phyloP scores from a whole-genome alignment of 2,329 filamentous ascomycete genomes.

The Berkeleyomyces basicola region DNA sequence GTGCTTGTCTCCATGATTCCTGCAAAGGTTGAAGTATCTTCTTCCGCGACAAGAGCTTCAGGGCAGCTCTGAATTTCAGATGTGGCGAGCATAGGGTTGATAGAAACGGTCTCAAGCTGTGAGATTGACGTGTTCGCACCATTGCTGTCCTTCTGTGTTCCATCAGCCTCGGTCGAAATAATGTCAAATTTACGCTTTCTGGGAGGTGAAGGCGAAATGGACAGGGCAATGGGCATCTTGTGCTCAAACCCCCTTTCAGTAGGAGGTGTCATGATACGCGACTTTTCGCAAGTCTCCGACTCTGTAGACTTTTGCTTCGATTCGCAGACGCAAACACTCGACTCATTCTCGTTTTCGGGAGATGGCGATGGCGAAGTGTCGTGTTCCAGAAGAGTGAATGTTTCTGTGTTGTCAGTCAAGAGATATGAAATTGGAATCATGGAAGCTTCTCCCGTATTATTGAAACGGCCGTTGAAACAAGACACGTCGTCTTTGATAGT shows the following conservation, averaged over 20 bases:
- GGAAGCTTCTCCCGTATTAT: neutral
- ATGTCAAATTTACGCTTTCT: slow-evolving; percentile 12
- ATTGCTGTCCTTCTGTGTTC: neutral
- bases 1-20: neutral
- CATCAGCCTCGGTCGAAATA: slow-evolving; percentile 8
- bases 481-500: neutral
- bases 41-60: neutral
- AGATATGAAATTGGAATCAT: neutral
- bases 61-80: neutral
- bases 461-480: neutral
- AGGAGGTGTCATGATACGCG: neutral
- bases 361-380: neutral
- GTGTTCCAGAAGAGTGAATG: neutral
- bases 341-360: neutral
- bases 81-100: neutral
- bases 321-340: neutral
- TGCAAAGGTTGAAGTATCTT: neutral
- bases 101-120: neutral
- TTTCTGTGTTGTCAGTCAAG: neutral
- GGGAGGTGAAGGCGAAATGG: neutral
- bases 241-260: neutral
- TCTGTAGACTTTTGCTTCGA: neutral
- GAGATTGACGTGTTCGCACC: neutral
- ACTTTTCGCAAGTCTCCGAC: neutral
- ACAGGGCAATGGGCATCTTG: neutral